phyloP scores from a whole-genome alignment of 164 flowering plant species.

The Magnolia kwangsiensis region DNA sequence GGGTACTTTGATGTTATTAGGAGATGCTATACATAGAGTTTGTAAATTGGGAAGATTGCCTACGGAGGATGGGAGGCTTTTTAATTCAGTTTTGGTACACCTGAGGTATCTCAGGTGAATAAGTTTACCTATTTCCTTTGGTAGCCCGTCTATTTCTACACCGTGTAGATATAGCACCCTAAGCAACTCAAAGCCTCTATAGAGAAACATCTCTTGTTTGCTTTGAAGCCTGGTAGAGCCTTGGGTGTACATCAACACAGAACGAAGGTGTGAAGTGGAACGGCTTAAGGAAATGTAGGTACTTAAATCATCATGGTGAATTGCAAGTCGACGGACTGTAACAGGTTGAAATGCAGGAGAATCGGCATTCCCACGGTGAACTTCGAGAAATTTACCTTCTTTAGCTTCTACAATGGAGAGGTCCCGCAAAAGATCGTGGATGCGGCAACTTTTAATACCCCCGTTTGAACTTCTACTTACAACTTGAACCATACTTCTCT shows the following conservation, averaged over 20 bases:
- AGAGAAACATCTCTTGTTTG: no score
- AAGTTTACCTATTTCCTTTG: neutral
- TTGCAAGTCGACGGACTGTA: neutral
- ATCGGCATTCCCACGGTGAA: neutral
- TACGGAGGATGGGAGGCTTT: slow-evolving; percentile 24
- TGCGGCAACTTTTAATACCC: neutral
- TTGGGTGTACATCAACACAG: neutral
- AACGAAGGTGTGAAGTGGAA: neutral
- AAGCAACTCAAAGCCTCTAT: no score
- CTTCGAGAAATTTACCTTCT: neutral
- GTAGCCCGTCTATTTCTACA: no score
- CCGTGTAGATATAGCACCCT: no score
- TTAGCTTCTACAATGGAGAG: neutral
- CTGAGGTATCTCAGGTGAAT: neutral
- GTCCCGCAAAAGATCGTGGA: neutral
- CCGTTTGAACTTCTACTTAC: neutral
- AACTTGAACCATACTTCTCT: neutral
- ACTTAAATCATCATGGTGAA: neutral
- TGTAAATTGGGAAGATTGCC: neutral
- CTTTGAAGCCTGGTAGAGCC: neutral
- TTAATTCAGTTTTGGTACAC: neutral
- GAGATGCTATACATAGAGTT: neutral
- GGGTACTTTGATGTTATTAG: neutral
- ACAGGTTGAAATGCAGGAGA: neutral
- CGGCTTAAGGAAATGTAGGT: neutral